Evolutionary conservation across 1,284 basidiomycete species (phyloP).

Genomic region (Ceratobasidium sp.): DNA sequence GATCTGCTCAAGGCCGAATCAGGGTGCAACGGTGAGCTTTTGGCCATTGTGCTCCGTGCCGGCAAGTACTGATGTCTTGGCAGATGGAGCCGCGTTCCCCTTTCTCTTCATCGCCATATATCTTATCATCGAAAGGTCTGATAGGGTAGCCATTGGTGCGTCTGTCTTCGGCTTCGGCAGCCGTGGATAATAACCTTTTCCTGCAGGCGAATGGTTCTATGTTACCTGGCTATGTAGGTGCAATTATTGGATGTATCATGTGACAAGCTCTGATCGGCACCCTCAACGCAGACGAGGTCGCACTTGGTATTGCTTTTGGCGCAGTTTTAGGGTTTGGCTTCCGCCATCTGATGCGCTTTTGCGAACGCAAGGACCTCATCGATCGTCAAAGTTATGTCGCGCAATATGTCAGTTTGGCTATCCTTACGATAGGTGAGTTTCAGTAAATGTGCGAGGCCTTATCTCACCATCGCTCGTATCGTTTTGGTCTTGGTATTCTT

Average conservation of each 20-base stretch:
- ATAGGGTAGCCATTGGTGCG: conserved; percentile 68
- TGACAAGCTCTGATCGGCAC: conserved; percentile 36
- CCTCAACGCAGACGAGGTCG: conserved; percentile 73
- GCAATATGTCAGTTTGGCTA: conserved; percentile 78
- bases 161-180: conserved; percentile 54
- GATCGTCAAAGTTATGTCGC: conserved; percentile 89
- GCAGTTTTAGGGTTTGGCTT: conserved; percentile 82
- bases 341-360: conserved; percentile 95
- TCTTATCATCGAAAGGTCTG: conserved; percentile 76
- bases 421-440: conserved; percentile 53
- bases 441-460: background rate
- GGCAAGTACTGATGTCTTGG: conserved; percentile 56
- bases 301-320: conserved; percentile 84
- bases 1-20: conserved; percentile 72
- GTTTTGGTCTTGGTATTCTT: conserved; percentile 58
- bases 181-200: conserved; percentile 7
- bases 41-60: conserved; percentile 40
- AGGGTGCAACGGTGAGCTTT: conserved; percentile 58
- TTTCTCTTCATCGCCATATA: conserved; percentile 96
- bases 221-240: conserved; percentile 83
- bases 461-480: background rate
- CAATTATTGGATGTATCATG: conserved; percentile 47
- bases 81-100: conserved; percentile 95
- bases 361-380: conserved; percentile 87
- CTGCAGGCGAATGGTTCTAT: conserved; percentile 77